These are phyloP conservation scores for Phytophthora lateralis DNA, from an alignment of 352 stramenopile species.

Conservation along the genomic window DNA sequence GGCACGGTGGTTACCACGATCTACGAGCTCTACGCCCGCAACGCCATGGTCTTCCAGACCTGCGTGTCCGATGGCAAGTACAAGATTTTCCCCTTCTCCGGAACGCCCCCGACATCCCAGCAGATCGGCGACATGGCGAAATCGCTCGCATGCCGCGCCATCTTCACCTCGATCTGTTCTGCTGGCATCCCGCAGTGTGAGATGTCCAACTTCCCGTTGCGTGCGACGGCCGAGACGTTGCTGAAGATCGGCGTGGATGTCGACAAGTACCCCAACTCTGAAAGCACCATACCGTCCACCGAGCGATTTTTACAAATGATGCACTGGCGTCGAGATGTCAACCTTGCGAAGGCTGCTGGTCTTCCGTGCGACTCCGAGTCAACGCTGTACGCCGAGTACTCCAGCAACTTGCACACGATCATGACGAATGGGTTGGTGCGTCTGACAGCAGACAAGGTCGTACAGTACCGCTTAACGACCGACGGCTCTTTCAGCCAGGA, in stretches of 20 bases:
- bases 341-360: slow-evolving; percentile 40
- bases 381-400: slow-evolving; percentile 49
- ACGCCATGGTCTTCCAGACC: slow-evolving; percentile 51
- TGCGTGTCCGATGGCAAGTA: slow-evolving; percentile 50
- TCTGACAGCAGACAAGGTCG: slow-evolving; percentile 43
- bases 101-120: slow-evolving; percentile 36
- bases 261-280: slow-evolving; percentile 19
- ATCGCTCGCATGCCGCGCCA: slow-evolving; percentile 43
- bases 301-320: slow-evolving; percentile 51
- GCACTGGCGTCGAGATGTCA: slow-evolving; percentile 52
- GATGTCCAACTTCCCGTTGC: slow-evolving; percentile 50
- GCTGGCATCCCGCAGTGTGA: slow-evolving; percentile 50
- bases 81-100: slow-evolving; percentile 59
- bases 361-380: slow-evolving; percentile 51
- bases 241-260: slow-evolving; percentile 57
- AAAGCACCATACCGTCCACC: slow-evolving; percentile 30
- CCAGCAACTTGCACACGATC: slow-evolving; percentile 42
- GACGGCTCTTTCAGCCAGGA: slow-evolving; percentile 31
- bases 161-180: slow-evolving; percentile 52
- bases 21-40: slow-evolving; percentile 50
- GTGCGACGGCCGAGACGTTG: slow-evolving; percentile 51
- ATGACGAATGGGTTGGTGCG: slow-evolving; percentile 47
- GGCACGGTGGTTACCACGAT: slow-evolving; percentile 37
- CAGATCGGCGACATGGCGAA: slow-evolving; percentile 41
- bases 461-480: slow-evolving; percentile 37